Conservation (phyloP, 441 rosid species). For the Lepidium campestre region DNA sequence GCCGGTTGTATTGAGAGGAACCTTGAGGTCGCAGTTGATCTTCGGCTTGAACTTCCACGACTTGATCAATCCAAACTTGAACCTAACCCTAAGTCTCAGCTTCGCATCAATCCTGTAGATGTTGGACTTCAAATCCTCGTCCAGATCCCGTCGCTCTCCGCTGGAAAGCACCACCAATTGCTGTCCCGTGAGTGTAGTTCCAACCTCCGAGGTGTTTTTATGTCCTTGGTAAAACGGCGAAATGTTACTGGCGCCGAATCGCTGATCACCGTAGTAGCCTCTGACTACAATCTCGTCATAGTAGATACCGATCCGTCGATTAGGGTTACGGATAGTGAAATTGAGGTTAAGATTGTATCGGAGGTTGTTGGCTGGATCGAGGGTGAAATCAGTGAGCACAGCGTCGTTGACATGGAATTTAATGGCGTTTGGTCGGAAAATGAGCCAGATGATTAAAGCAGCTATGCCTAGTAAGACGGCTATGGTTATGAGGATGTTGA, state of each 20-base stretch:
- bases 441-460: conserved; percentile 55
- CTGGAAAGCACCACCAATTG: conserved; percentile 23
- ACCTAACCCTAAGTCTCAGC: conserved; percentile 51
- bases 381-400: conserved; percentile 40
- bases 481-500: conserved; percentile 38
- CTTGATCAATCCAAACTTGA: conserved; percentile 56
- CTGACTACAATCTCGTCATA: conserved; percentile 57
- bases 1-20: conserved; percentile 33
- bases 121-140: conserved; percentile 27
- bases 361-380: conserved; percentile 36
- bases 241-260: conserved; percentile 20
- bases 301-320: conserved; percentile 59
- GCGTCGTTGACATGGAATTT: conserved; percentile 58
- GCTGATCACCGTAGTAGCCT: conserved; percentile 38
- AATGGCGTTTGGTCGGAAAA: conserved; percentile 68
- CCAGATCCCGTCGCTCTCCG: conserved; percentile 22
- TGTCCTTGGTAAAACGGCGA: conserved; percentile 67
- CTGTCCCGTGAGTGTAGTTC: conserved; percentile 34
- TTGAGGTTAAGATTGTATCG: conserved; percentile 49
- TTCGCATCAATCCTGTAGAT: conserved; percentile 46
- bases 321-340: conserved; percentile 62
- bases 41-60: conserved; percentile 48
- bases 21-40: conserved; percentile 54
- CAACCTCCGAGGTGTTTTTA: conserved; percentile 54
- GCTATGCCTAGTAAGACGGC: conserved; percentile 40